A percentile compares a stretch with the other conserved stretches of the same genome.
These are phyloP conservation scores for Cryptosporidium meleagridis DNA, from an alignment of 169 alveolate species.

Conservation along the genomic window DNA sequence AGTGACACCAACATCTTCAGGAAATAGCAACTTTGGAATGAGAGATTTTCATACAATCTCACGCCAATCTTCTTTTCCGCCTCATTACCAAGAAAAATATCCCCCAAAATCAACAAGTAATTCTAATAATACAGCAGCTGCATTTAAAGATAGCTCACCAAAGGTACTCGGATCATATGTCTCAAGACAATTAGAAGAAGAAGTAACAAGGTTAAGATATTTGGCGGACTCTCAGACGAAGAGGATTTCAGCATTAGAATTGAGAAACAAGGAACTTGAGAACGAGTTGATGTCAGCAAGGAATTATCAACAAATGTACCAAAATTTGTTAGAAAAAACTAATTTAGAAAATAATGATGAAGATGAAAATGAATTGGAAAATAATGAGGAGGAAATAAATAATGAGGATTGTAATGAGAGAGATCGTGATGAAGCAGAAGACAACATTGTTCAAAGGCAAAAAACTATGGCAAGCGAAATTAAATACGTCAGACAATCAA, in stretches of 20 bases:
- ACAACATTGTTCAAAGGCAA: constrained; percentile 2
- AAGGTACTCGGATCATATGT: constrained; percentile 70
- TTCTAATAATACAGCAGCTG: constrained; percentile 45
- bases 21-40: background rate
- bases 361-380: background rate
- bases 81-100: constrained; percentile 54
- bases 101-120: constrained; percentile 28
- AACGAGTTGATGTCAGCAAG: constrained; percentile 20
- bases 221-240: constrained; percentile 65
- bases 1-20: constrained; percentile 17
- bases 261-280: constrained; percentile 55
- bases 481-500: background rate
- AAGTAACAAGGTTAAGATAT: constrained; percentile 54
- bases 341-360: background rate
- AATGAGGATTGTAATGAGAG: constrained; percentile 17
- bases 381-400: background rate
- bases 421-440: background rate
- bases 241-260: constrained; percentile 45
- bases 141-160: constrained; percentile 51
- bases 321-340: constrained; percentile 30
- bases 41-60: constrained; percentile 11
- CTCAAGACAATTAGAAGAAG: constrained; percentile 72
- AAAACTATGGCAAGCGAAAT: background rate
- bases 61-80: constrained; percentile 63
- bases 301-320: constrained; percentile 57